Evolutionary conservation across 306 rosid species (phyloP), one percentile per base, ranked within the genome.

Genomic region (Castanea mollissima): DNA sequence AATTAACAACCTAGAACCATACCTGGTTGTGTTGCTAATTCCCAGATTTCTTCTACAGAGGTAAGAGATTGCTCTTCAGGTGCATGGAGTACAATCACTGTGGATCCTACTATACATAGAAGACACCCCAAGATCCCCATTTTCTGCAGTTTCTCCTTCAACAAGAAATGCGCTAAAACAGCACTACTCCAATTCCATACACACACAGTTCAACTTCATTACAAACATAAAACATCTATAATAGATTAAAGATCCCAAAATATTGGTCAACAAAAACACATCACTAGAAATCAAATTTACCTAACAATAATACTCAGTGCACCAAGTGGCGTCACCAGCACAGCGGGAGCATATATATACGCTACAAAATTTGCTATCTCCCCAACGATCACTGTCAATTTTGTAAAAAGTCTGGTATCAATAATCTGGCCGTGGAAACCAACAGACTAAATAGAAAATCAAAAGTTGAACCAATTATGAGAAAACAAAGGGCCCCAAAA

Each of bases 271-370:
- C 6, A 54, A 71, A 44, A 34, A 23, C 27, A 63, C 44, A 76
- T 51, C 73, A 69, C 3, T 5, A 14, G 62, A 59, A 69, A 51
- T 5, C 21, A 4, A 62, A 35, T 21, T 56, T 83, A 93, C 98
- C 98, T 93, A 25, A 93, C 97, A 83, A 93, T 93, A 78, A 93
- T 93, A 88, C 98, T 93, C 83, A 93, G 83, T 59, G 98, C 98
- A 79, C 98, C 98, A 20, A 93, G 98, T 12, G 98, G 98, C 1
- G 97, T 91, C 69, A 93, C 98, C 25, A 93, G 97, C 78, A 81
- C 92, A 11, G 98, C 98, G 0, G 98, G 98, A 13, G 98, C 94
- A 34, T 87, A 93, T 60, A 91, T 77, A 54, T 93, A 93, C 12
- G 97, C 98, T 63, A 90, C 92, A 65, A 93, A 93, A 88, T 93